Base-by-base conservation (phyloP, 306 rosid species). In the Dalbergia cochinchinensis region DNA sequence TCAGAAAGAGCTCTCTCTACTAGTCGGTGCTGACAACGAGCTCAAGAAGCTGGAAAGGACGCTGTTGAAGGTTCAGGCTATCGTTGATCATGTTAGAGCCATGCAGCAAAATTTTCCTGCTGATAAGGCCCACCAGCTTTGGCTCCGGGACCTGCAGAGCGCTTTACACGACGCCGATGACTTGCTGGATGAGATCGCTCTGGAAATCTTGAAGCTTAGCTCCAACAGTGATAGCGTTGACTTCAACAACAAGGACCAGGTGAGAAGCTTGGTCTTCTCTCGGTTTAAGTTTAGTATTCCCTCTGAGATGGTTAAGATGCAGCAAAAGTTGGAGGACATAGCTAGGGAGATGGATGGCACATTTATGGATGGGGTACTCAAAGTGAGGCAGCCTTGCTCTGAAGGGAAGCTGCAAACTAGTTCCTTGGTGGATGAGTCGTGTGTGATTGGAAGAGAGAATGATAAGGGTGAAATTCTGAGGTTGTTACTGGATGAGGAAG, bases 11-110 rank as follows among this genome's bases (percentile, higher is more conserved):
- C 14, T 26, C 0, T 7, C n/a, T 11, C 9, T 55, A 11, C 9
- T 57, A 1, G 0, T 15, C 1, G 84, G 55, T 14, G 74, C 14
- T 8, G 62, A 80, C 8, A 67, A 65, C 4, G 70, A 54, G 4
- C 42, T 65, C 53, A 54, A 59, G 5, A 80, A 73, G 79, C 45
- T 80, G 8, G 60, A 42, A 22, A 65, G 80, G 35, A 80, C 80
- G 7, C 37, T 80, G 8, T 13, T 65, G 12, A 65, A 57, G 33
- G 55, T 73, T 57, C 84, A 65, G 33, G 54, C 13, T 57, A 35
- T 68, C 5, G 59, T 80, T 34, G 69, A 55, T 18, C 18, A 57
- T 16, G 4, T 65, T 6, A 54, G 48, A 18, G 5, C 45, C 51
- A 66, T 31, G 15, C 22, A 31, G 13, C 79, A 80, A 0, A 42